Percentiles rank a stretch among this genome's conserved stretches.
These are phyloP conservation scores for Ricinus communis DNA, from an alignment of 345 rosid species.

Conservation along the genomic window DNA sequence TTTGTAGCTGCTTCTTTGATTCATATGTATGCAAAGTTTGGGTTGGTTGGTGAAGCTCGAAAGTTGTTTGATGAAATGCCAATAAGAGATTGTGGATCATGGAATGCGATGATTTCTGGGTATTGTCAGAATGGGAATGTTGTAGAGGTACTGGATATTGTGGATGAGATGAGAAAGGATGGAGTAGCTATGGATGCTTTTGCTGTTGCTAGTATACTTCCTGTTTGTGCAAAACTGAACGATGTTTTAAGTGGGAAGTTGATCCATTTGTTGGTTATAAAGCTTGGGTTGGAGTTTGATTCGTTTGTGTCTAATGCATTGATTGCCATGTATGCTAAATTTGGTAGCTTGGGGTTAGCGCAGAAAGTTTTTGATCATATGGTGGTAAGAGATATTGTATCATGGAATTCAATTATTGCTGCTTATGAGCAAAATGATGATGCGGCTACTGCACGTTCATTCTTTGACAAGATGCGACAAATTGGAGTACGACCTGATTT, in stretches of 20 bases:
- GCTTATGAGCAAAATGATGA: slow-evolving; percentile 8
- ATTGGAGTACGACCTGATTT: slow-evolving; percentile 3
- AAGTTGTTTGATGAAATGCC: slow-evolving; percentile 57
- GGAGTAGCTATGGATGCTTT: slow-evolving; percentile 67
- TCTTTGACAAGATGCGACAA: slow-evolving; percentile 8
- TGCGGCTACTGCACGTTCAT: not conserved
- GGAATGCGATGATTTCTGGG: slow-evolving; percentile 91
- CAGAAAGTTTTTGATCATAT: slow-evolving; percentile 10
- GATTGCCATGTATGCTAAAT: slow-evolving; percentile 7
- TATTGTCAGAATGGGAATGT: slow-evolving; percentile 68
- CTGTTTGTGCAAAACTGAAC: slow-evolving; percentile 68
- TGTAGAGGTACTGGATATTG: slow-evolving; percentile 54
- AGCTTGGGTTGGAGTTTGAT: slow-evolving; percentile 8
- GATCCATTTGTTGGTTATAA: slow-evolving; percentile 6
- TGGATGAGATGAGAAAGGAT: slow-evolving; percentile 64
- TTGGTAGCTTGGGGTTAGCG: slow-evolving; percentile 1
- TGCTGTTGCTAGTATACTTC: slow-evolving; percentile 63
- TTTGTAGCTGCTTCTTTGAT: slow-evolving; percentile 65
- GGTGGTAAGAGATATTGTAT: slow-evolving; percentile 5
- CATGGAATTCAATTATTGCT: slow-evolving; percentile 13
- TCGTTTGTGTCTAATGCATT: slow-evolving; percentile 9
- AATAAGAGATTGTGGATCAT: slow-evolving; percentile 57
- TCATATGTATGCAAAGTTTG: slow-evolving; percentile 77
- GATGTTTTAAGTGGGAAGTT: slow-evolving; percentile 55
- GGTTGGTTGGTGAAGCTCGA: slow-evolving; percentile 47